Base-by-base conservation (phyloP, 805 yeast genomes). In the Candida maris region DNA sequence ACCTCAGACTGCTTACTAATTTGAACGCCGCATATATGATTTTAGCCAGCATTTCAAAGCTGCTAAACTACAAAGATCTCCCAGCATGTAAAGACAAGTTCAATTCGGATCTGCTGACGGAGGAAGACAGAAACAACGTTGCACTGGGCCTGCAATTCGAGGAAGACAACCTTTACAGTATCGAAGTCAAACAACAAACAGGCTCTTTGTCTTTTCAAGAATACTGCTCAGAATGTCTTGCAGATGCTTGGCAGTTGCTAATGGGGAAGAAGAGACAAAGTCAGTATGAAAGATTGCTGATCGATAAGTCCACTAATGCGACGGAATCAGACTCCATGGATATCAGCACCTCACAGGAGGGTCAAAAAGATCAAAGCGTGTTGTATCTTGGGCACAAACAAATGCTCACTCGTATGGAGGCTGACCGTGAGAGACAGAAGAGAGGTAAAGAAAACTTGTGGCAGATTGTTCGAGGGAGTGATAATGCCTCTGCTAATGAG, bases 351-450 rank as follows among this genome's bases (percentile, higher is more conserved):
- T 18, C 21, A 15, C 14, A n/a, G 14, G 28, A 25, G 15, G 8
- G 7, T 10, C 28, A 25, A 7, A n/a, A 25, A 13, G 14, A 20
- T 28, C 21, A 14, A 32, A 35, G 19, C 12, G 22, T 38, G 9
- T 28, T 46, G 19, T 14, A 36, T 5, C 39, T 57, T 4, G 27
- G 56, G 1, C 58, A 56, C 14, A 54, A 77, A 31, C 86, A 81
- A 46, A 77, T 85, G 13, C 56, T 87, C 13, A 71, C 76, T 24
- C 66, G 97, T 41, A 87, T 91, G 81, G 97, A 91, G 56, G 89
- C 82, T 44, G 97, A 91, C 56, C 68, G 98, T 48, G 98, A 91
- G 56, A 68, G 95, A 30, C 88, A 86, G 52, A 91, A 91, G 56
- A 72, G 85, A 45, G 74, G 83, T 10, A 87, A 89, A 49, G 97